These are phyloP conservation scores for Quillaja saponaria DNA, from an alignment of 306 rosid species.

Conservation along the genomic window DNA sequence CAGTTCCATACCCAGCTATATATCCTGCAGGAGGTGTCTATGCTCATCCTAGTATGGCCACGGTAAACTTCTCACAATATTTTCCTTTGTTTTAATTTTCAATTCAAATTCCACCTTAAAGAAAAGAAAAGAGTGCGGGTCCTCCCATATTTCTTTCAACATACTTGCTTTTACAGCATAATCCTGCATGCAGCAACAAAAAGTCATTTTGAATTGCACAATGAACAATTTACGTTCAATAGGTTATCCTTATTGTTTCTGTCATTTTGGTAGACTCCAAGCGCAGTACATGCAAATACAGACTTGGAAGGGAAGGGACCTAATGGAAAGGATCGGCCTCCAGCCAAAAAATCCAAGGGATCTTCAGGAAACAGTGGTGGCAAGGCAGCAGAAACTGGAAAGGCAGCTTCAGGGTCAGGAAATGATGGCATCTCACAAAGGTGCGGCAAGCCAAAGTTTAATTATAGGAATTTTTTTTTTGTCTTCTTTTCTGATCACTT, in stretches of 20 bases:
- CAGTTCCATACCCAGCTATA: constrained; percentile 87
- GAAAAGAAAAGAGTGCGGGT: not conserved
- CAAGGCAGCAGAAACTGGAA: constrained; percentile 78
- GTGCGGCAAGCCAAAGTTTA: constrained; percentile 45
- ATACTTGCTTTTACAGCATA: constrained; percentile 10
- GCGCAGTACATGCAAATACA: constrained; percentile 37
- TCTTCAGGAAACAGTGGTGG: constrained; percentile 52
- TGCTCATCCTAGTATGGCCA: constrained; percentile 89
- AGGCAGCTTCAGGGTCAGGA: constrained; percentile 87
- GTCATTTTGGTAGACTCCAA: constrained; percentile 58
- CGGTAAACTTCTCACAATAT: constrained; percentile 47
- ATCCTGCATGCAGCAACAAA: constrained; percentile 5
- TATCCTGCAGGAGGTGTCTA: constrained; percentile 92
- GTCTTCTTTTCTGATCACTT: constrained; percentile 20
- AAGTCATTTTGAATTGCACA: constrained; percentile 22
- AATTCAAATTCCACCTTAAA: too few relatives aligned
- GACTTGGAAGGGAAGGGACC: constrained; percentile 68
- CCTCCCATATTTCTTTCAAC: not conserved
- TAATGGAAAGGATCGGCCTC: constrained; percentile 70
- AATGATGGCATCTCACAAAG: constrained; percentile 91
- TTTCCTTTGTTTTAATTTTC: not conserved
- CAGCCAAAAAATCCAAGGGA: constrained; percentile 70
- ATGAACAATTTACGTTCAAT: constrained; percentile 10
- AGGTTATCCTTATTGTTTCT: not conserved
- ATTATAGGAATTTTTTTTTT: constrained; percentile 22